Evolutionary conservation across 2,329 filamentous ascomycete genomes (phyloP).

Genomic region (Teratosphaeria viscida): DNA sequence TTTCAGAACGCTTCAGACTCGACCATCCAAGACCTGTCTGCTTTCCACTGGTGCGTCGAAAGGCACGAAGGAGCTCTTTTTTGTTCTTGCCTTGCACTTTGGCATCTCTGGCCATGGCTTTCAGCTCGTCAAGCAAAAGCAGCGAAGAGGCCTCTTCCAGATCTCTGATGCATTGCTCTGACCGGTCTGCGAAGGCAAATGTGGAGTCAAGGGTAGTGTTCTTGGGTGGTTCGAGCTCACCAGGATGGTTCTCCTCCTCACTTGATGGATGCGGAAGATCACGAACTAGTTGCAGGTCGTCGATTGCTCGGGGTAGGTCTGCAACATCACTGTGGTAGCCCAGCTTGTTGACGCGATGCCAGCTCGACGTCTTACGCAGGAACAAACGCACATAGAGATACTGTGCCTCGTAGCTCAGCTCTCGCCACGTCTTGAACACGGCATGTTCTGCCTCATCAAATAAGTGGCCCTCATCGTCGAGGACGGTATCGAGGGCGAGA

Average conservation of each 20-base stretch:
- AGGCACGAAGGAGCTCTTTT: constrained; percentile 60
- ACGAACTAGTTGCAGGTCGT: constrained; percentile 49
- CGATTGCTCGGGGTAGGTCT: constrained; percentile 57
- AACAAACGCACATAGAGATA: constrained; percentile 94
- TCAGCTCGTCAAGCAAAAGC: constrained; percentile 79
- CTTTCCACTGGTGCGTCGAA: constrained; percentile 61
- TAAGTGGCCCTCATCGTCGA: constrained; percentile 78
- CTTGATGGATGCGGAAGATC: constrained; percentile 42
- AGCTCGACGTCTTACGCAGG: constrained; percentile 78
- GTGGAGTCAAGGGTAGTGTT: constrained; percentile 40
- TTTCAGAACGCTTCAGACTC: constrained; percentile 55
- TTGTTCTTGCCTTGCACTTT: constrained; percentile 87
- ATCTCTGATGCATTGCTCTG: constrained; percentile 60
- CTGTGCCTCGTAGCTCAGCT: constrained; percentile 71
- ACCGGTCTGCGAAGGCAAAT: constrained; percentile 74
- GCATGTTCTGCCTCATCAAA: constrained; percentile 70
- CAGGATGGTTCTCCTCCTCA: constrained; percentile 31
- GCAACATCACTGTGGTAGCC: constrained; percentile 76
- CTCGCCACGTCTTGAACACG: constrained; percentile 67
- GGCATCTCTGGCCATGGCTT: constrained; percentile 69
- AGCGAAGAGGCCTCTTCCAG: constrained; percentile 76
- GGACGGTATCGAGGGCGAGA: constrained; percentile 75
- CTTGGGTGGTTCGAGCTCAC: constrained; percentile 39
- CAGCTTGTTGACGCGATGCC: constrained; percentile 73
- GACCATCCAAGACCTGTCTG: constrained; percentile 65